Evolutionary conservation across 2,329 filamentous ascomycete genomes (phyloP), one percentile per base, ranked within the genome.

Genomic region (Arthrocladium fulminans): DNA sequence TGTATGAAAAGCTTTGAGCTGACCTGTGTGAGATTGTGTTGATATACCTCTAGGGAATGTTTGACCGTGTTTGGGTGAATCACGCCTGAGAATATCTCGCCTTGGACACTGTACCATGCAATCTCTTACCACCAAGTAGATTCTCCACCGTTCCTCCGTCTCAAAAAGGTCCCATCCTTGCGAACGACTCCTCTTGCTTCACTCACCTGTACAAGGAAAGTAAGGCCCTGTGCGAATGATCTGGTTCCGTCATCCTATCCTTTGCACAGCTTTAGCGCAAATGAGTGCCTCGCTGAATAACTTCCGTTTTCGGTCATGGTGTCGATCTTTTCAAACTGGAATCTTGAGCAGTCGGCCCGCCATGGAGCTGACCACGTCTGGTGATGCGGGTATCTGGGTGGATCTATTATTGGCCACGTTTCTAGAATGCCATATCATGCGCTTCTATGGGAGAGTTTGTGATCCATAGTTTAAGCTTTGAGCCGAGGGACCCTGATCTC

Each of bases 351-450:
- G 44, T 25, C 44, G 44, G 44, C 30, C 44, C 44, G 44, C 44
- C 35, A 19, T 47, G 13, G 24, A 32, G 24, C 22, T 22, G n/a
- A 15, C 29, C 20, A 17, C n/a, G 34, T 13, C 15, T 47, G 22
- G 22, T 42, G 19, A 30, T 27, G 12, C 15, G n/a, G 22, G 23
- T 12, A 3, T 29, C 23, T 17, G 10, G 13, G 20, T 12, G 29
- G 32, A 38, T 19, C 20, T 5, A 47, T 47, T 46, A 46, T 46
- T 47, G 34, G 44, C 44, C 44, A 47, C 44, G 44, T 47, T 47
- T 47, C 32, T 35, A 39, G 44, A 47, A 47, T 15, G 39, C 32
- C 34, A 17, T 39, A 34, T 37, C 2, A 17, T 37, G 30, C 32
- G 32, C 5, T 20, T 15, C 19, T 35, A 22, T 27, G 23, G 7